Conservation (phyloP, 805 yeast genomes). For the Saturnispora silvae region DNA sequence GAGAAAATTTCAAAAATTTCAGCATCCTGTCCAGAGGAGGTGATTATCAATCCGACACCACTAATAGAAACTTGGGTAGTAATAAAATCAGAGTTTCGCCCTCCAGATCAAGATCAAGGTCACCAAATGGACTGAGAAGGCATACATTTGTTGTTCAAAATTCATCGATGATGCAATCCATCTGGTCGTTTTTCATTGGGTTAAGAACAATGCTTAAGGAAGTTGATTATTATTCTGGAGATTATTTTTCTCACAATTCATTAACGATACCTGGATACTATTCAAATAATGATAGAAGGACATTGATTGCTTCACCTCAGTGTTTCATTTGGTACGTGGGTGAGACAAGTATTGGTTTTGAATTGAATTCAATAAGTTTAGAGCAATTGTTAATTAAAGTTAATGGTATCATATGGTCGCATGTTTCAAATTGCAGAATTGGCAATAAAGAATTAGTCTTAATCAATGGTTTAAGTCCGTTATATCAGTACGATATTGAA, state of each 20-base stretch:
- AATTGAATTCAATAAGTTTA: slow-evolving; percentile 33
- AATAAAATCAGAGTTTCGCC: not conserved
- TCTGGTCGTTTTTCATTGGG: slow-evolving; percentile 45
- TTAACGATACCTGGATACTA: slow-evolving; percentile 24
- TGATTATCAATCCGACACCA: not conserved
- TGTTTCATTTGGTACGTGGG: slow-evolving; percentile 41
- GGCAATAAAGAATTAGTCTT: slow-evolving; percentile 41
- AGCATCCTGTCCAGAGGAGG: slow-evolving; percentile 5
- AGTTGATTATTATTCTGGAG: slow-evolving; percentile 36
- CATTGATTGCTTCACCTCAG: slow-evolving; percentile 20
- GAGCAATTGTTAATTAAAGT: slow-evolving; percentile 38
- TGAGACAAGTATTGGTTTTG: slow-evolving; percentile 42
- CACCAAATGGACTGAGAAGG: not conserved
- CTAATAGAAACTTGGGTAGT: not conserved
- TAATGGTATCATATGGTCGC: slow-evolving; percentile 63
- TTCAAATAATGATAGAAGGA: slow-evolving; percentile 17
- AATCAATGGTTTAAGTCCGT: slow-evolving; percentile 55
- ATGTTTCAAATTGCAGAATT: slow-evolving; percentile 41
- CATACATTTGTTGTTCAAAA: not conserved
- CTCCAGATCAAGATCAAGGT: not conserved
- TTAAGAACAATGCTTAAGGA: slow-evolving; percentile 38
- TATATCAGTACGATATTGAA: slow-evolving; percentile 53
- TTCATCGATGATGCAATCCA: slow-evolving; percentile 14
- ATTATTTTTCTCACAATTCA: slow-evolving; percentile 28
- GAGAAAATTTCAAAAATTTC: slow-evolving; percentile 2